Conservation (phyloP, 371 early-diverging fungal genomes). For the Conidiobolus incongruus region DNA sequence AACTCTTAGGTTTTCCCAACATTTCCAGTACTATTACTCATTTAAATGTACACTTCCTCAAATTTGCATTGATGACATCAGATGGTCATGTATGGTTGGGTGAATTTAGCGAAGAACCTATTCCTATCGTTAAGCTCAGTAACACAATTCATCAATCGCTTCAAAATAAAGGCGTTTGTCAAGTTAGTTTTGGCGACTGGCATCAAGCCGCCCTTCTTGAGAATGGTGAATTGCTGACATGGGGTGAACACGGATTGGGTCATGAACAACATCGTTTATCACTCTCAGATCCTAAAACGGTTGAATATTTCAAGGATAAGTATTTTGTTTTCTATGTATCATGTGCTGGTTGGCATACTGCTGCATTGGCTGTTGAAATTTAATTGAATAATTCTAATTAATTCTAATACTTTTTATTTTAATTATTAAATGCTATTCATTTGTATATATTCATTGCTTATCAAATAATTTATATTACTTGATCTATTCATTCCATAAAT, state of each 20-base stretch:
- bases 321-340: constrained; percentile 3
- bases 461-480: no score
- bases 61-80: neutral
- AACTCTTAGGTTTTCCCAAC: no score
- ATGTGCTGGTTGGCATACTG: constrained; percentile 4
- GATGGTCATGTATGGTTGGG: neutral
- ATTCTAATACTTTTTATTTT: no score
- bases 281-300: neutral
- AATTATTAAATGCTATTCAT: no score
- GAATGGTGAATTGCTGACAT: constrained; percentile 1
- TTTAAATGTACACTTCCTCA: no score
- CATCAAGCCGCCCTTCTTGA: neutral
- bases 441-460: no score
- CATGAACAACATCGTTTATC: neutral
- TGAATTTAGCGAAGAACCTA: neutral
- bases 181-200: constrained; percentile 5
- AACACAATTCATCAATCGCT: neutral
- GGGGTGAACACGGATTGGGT: constrained; percentile 3
- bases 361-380: constrained; percentile 4
- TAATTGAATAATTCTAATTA: no score
- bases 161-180: neutral
- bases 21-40: no score
- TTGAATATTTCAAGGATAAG: neutral
- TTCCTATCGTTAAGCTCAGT: neutral
- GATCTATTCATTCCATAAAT: no score